Conservation (phyloP, 345 rosid genomes). For the Eucalyptus marginata region DNA sequence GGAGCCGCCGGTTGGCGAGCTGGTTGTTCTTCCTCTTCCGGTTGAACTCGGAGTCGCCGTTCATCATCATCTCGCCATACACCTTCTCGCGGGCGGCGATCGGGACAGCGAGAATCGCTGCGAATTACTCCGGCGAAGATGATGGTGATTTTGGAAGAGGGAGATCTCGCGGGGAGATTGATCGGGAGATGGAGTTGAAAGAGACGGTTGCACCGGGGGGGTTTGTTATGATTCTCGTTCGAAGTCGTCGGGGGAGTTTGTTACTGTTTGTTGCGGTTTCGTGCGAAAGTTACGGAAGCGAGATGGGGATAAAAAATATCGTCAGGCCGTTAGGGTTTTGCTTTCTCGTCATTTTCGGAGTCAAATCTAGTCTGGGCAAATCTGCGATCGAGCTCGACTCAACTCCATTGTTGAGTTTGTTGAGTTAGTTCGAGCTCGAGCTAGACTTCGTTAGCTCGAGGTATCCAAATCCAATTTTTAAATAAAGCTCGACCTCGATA, state of each 20-base stretch:
- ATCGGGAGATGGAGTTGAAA: neutral
- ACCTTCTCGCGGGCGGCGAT: neutral
- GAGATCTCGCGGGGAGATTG: neutral
- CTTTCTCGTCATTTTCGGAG: neutral
- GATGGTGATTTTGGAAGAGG: neutral
- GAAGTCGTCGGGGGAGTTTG: neutral
- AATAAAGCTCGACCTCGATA: neutral
- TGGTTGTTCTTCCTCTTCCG: neutral
- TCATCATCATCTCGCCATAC: neutral
- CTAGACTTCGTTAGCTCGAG: neutral
- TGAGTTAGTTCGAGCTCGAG: neutral
- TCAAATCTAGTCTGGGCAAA: neutral
- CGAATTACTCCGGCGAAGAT: neutral
- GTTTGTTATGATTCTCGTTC: neutral
- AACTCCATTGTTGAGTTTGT: neutral
- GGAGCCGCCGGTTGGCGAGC: neutral
- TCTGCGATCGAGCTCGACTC: neutral
- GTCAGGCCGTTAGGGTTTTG: neutral
- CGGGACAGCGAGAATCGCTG: neutral
- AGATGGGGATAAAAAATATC: neutral
- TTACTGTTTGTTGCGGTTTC: neutral
- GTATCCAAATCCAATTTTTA: neutral
- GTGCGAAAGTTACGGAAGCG: neutral
- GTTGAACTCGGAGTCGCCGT: neutral
- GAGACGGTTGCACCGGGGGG: neutral